These are phyloP conservation scores for Stachybotrys echinatus DNA, from an alignment of 2,329 filamentous ascomycete genomes.

Conservation along the genomic window DNA sequence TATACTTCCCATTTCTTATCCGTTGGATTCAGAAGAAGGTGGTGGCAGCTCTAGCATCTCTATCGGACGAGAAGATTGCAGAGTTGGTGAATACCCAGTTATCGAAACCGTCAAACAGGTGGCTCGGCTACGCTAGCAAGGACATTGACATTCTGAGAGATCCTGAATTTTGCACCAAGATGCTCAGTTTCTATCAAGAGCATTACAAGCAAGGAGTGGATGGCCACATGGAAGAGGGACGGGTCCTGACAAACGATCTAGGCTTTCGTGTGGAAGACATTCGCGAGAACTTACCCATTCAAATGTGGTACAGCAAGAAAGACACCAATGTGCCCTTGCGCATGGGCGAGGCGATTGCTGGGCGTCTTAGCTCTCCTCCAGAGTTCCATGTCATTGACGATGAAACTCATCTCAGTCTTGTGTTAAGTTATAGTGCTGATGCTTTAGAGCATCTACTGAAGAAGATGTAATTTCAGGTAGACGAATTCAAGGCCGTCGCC, in stretches of 20 bases:
- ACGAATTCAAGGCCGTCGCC: background rate
- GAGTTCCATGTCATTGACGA: constrained; percentile 1
- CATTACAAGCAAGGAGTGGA: constrained; percentile 4
- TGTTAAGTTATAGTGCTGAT: background rate
- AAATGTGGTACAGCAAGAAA: constrained; percentile 2
- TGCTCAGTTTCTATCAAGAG: constrained; percentile 2
- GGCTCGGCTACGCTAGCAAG: background rate
- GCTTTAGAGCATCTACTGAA: constrained; percentile 3
- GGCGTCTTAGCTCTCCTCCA: constrained; percentile 2
- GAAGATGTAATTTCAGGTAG: constrained; percentile 2
- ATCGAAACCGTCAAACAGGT: background rate
- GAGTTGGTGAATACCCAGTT: background rate
- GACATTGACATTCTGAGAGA: background rate
- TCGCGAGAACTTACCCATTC: background rate
- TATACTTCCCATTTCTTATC: background rate
- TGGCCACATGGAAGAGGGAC: constrained; percentile 1
- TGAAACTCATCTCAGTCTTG: constrained; percentile 2
- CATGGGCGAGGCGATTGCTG: constrained; percentile 3
- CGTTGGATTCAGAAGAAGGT: background rate
- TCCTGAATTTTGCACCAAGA: background rate
- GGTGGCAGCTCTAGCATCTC: background rate
- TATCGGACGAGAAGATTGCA: background rate
- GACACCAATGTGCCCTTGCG: constrained; percentile 3
- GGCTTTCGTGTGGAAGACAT: constrained; percentile 2
- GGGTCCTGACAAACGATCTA: constrained; percentile 1